Conservation (phyloP, 1,284 basidiomycete genomes). For the Apiotrichum akiyoshidainum region DNA sequence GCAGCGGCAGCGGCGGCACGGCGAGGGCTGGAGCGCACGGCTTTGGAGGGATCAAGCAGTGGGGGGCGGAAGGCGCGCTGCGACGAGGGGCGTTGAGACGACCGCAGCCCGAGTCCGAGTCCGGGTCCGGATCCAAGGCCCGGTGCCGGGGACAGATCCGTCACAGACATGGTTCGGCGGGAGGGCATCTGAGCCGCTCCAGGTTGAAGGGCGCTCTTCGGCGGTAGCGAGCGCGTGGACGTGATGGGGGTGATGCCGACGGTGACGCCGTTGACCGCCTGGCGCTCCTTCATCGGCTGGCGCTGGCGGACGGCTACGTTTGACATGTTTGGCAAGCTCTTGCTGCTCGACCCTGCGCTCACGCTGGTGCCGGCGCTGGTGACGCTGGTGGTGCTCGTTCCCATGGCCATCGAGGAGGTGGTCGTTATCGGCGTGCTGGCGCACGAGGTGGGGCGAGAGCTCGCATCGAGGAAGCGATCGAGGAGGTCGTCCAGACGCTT, state of each 20-base stretch:
- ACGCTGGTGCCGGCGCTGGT: no score
- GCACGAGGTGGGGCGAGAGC: constrained; percentile 2
- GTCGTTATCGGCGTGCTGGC: neutral
- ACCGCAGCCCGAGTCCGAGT: no score
- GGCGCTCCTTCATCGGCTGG: constrained; percentile 6
- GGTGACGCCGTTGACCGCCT: neutral
- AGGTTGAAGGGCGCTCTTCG: neutral
- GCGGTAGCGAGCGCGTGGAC: constrained; percentile 6
- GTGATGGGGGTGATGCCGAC: neutral
- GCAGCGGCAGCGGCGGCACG: neutral
- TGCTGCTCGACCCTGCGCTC: neutral
- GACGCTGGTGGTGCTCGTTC: neutral
- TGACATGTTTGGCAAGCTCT: neutral
- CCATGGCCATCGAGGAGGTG: neutral
- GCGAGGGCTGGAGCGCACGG: constrained; percentile 12
- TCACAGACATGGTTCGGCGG: constrained; percentile 1
- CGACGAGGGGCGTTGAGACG: no score
- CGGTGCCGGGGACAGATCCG: neutral
- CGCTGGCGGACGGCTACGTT: neutral
- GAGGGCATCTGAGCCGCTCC: neutral
- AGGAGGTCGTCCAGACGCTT: constrained; percentile 17
- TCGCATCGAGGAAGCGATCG: constrained; percentile 12
- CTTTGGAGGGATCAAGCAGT: neutral
- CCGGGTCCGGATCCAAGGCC: no score
- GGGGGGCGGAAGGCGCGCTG: constrained; percentile 2